These are phyloP conservation scores for Colletotrichum sp. DNA, from an alignment of 2,329 filamentous ascomycete species.

Conservation along the genomic window DNA sequence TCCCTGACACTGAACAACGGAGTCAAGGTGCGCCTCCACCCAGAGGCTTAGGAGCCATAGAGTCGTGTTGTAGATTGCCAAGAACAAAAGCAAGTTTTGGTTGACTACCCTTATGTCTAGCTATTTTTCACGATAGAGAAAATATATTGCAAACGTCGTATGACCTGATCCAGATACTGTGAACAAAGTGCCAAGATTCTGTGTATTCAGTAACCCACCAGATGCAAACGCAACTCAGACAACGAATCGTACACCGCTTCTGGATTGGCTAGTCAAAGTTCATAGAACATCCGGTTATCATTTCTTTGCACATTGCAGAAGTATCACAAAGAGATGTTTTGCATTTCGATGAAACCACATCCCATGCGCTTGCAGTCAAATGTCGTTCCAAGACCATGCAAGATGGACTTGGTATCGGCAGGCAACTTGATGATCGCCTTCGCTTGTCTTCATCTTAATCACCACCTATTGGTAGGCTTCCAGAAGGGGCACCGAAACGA, in stretches of 20 bases:
- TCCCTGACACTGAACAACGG: slow-evolving; percentile 12
- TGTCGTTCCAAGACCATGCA: background rate
- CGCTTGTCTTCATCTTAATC: background rate
- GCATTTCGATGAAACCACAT: background rate
- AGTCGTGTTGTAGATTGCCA: background rate
- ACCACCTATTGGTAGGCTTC: background rate
- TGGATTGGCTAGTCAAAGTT: background rate
- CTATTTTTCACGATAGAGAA: background rate
- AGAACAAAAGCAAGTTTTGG: background rate
- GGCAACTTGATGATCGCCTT: background rate
- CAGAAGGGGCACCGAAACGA: background rate
- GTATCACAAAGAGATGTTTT: background rate
- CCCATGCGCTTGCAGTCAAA: background rate
- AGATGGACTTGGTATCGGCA: background rate
- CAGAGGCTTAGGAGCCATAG: background rate
- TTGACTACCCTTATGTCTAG: background rate
- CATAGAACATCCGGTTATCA: background rate
- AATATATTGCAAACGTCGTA: background rate
- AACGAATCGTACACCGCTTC: background rate
- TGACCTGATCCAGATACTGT: background rate
- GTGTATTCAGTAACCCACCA: background rate
- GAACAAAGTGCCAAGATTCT: background rate
- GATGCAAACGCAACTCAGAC: background rate
- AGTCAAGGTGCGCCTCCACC: slow-evolving; percentile 5
- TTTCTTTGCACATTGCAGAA: background rate